Conservation (phyloP, 2,329 filamentous ascomycete genomes). For the Daldinia eschscholtzii region DNA sequence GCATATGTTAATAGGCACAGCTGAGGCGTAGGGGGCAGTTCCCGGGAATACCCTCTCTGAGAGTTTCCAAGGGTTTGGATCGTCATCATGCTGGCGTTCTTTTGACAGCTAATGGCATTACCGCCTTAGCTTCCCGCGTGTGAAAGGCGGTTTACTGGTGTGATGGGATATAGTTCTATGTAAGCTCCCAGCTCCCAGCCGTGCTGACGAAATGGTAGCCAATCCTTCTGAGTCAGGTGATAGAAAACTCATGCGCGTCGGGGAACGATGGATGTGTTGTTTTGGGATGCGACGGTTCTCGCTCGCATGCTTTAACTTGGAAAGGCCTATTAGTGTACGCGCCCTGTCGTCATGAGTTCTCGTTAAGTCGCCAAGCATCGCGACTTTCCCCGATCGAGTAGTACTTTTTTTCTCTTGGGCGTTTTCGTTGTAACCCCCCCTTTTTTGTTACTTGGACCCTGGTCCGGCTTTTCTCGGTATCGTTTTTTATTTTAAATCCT, state of each 20-base stretch:
- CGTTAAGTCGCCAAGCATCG: neutral
- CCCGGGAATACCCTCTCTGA: neutral
- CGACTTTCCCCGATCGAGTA: slow-evolving; percentile 37
- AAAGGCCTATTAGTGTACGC: slow-evolving; percentile 4
- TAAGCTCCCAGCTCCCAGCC: neutral
- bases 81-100: neutral
- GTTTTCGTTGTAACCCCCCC: slow-evolving; percentile 2
- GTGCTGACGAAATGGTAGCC: slow-evolving; percentile 19
- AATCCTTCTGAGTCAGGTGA: slow-evolving; percentile 38
- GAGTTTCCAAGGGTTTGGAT: neutral
- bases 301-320: slow-evolving; percentile 6
- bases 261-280: slow-evolving; percentile 4
- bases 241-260: slow-evolving; percentile 34
- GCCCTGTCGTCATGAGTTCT: slow-evolving; percentile 13
- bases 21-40: neutral
- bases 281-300: slow-evolving; percentile 25
- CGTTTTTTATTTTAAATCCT: neutral
- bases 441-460: neutral
- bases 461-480: slow-evolving; percentile 10
- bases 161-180: slow-evolving; percentile 2
- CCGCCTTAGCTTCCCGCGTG: neutral
- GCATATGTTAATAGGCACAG: neutral
- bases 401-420: slow-evolving; percentile 23
- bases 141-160: slow-evolving; percentile 1
- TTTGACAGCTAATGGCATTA: neutral